A percentile compares a stretch with the other conserved stretches of the same genome.
Evolutionary conservation across 2,329 filamentous ascomycete species (phyloP).

Genomic region (Phoma sp.): DNA sequence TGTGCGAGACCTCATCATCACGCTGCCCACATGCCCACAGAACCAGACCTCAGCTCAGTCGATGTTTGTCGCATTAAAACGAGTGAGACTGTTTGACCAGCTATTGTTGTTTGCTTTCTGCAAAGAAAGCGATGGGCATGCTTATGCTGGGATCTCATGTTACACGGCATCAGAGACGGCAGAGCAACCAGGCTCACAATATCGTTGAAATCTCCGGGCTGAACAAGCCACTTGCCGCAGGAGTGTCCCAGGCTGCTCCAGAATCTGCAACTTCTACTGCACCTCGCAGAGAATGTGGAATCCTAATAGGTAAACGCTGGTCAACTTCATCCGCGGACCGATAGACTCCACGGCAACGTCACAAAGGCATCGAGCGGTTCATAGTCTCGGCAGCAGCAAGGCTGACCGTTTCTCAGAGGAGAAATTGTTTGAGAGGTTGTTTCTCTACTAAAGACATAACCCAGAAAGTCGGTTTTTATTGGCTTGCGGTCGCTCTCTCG

Average conservation of each 20-base stretch:
- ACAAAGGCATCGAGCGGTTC: too few relatives aligned
- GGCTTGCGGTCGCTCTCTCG: slow-evolving; percentile 1
- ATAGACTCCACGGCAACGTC: neutral
- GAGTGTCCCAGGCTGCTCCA: slow-evolving; percentile 21
- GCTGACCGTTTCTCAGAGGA: neutral
- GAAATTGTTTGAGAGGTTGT: slow-evolving; percentile 1
- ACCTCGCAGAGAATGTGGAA: slow-evolving; percentile 9
- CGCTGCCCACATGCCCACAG: neutral
- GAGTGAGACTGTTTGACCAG: slow-evolving; percentile 15
- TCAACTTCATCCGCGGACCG: neutral
- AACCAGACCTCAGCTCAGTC: neutral
- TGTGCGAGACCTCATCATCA: neutral
- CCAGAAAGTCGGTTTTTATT: neutral
- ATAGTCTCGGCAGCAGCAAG: neutral
- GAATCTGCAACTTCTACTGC: slow-evolving; percentile 2
- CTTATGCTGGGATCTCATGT: slow-evolving; percentile 19
- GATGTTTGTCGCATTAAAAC: neutral
- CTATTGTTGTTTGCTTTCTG: slow-evolving; percentile 25
- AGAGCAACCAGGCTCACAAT: slow-evolving; percentile 25
- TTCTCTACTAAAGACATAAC: slow-evolving; percentile 1
- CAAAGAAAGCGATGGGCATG: slow-evolving; percentile 16
- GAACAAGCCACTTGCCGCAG: slow-evolving; percentile 25
- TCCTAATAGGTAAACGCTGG: slow-evolving; percentile 1
- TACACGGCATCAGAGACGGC: slow-evolving; percentile 28
- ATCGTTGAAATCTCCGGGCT: slow-evolving; percentile 24